Base-by-base conservation (phyloP, 345 rosid genomes). In the Zanthoxylum bungeanum region DNA sequence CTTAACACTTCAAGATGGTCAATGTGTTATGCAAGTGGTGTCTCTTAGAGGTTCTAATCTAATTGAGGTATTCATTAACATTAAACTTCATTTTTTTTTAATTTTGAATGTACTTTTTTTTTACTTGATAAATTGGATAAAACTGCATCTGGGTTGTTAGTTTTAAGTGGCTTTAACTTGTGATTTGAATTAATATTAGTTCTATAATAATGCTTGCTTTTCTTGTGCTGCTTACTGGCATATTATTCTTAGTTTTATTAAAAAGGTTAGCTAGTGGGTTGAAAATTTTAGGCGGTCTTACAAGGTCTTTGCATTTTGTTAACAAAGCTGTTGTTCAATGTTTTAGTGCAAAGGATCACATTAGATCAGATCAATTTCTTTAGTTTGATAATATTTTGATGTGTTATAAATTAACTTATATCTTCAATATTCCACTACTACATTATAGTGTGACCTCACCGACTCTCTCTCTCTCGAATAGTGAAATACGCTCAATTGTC, bases 1-100 rank as follows among this genome's bases (percentile, higher is more conserved):
- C 14, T 78, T 92, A 37, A 79, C 74, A 12, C 86, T 91, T 66
- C 77, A 81, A 82, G 84, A 86, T 78, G 91, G 93, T 17, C 89
- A 94, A 34, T 86, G 81, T 74, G 80, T 94, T 61, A 86, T 81
- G 72, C 91, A 86, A 68, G 97, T 90, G 65, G 78, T 92, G 60
- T 92, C 98, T 73, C 90, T 92, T 66, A 81, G 93, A 75, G 97
- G 98, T 55, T 92, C 97, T 80, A 94, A 92, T 82, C 83, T 87
- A 76, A 86, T 92, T 71, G 97, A 92, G 97, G 94, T 93, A 30
- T 2, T 28, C 2, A 19, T 2, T 49, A 4, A 63, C 12, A n/a
- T 21, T 0, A 31, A 42, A 25, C 21, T 30, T 9, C n/a, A 9
- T 30, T 21, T 16, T 28, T 9, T 30, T 46, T 24, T 12, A 24